A percentile compares a stretch with the other conserved stretches of the same genome.
Evolutionary conservation across 2,329 filamentous ascomycete species (phyloP).

Genomic region (Penicillium digitatum): DNA sequence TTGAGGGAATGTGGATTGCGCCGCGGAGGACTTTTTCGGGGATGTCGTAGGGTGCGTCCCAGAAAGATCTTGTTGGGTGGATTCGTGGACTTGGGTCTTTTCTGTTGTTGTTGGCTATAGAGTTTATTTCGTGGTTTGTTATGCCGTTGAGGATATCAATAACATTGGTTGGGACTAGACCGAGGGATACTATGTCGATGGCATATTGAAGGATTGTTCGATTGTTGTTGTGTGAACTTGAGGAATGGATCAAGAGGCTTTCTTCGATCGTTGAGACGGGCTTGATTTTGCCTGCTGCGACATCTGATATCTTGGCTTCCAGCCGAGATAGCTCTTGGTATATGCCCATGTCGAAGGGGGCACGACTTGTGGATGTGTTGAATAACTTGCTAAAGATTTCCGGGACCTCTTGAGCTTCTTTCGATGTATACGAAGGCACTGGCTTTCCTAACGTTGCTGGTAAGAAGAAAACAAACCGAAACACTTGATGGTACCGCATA

Average conservation of each 20-base stretch:
- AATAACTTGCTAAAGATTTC: not conserved
- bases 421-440: not conserved
- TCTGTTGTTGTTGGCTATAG: conserved; percentile 6
- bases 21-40: conserved; percentile 2
- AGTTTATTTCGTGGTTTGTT: conserved; percentile 6
- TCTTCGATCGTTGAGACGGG: not conserved
- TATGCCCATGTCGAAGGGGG: not conserved
- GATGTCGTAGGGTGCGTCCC: conserved; percentile 6
- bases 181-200: not conserved
- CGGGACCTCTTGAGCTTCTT: not conserved
- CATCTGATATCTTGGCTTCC: not conserved
- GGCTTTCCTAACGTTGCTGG: not conserved
- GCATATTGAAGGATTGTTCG: not conserved
- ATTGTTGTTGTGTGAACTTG: not conserved
- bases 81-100: not conserved
- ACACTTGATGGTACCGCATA: not conserved
- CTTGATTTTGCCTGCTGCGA: not conserved
- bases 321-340: not conserved
- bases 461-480: not conserved
- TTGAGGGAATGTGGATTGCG: conserved; percentile 3
- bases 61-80: not conserved
- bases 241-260: not conserved
- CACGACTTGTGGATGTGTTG: not conserved
- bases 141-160: not conserved
- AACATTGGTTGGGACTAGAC: not conserved